These are phyloP conservation scores for Aethionema arabicum DNA, from an alignment of 345 rosid genomes.

Conservation along the genomic window DNA sequence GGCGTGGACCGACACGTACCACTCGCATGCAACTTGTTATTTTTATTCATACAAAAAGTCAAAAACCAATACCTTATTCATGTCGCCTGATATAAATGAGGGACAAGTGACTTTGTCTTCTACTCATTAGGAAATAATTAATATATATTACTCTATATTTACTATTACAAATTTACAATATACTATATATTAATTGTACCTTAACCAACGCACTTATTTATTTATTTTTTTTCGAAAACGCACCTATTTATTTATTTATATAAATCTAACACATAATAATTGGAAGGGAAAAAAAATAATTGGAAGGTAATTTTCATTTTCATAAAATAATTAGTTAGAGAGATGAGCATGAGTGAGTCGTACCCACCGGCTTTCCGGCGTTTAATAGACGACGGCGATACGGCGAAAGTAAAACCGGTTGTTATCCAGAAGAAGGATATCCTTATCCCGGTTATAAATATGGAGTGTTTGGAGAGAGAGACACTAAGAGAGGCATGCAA, in stretches of 20 bases:
- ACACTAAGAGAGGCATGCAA: constrained; percentile 52
- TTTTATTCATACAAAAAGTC: constrained; percentile 7
- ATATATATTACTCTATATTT: too few species aligned
- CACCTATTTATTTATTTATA: not conserved
- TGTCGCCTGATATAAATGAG: constrained; percentile 10
- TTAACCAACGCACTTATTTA: too few species aligned
- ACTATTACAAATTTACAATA: too few species aligned
- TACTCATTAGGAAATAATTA: constrained; percentile 5
- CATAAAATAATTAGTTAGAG: not conserved
- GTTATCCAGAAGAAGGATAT: constrained; percentile 39
- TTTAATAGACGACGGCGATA: constrained; percentile 10
- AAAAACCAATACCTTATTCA: constrained; percentile 18
- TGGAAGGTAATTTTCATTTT: too few species aligned
- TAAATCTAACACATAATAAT: too few species aligned
- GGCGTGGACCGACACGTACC: constrained; percentile 22
- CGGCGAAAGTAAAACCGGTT: constrained; percentile 21
- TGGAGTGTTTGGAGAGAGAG: constrained; percentile 43
- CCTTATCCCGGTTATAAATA: constrained; percentile 50
- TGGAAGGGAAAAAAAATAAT: too few species aligned
- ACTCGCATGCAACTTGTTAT: constrained; percentile 25
- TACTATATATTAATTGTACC: too few species aligned
- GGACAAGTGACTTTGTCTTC: constrained; percentile 28
- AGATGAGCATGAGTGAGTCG: constrained; percentile 41
- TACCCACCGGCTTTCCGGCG: constrained; percentile 52
- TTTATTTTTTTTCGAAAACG: too few species aligned